Evolutionary conservation across 2,329 filamentous ascomycete genomes (phyloP), one percentile per base, ranked within the genome.

Genomic region (Microsporum canis): DNA sequence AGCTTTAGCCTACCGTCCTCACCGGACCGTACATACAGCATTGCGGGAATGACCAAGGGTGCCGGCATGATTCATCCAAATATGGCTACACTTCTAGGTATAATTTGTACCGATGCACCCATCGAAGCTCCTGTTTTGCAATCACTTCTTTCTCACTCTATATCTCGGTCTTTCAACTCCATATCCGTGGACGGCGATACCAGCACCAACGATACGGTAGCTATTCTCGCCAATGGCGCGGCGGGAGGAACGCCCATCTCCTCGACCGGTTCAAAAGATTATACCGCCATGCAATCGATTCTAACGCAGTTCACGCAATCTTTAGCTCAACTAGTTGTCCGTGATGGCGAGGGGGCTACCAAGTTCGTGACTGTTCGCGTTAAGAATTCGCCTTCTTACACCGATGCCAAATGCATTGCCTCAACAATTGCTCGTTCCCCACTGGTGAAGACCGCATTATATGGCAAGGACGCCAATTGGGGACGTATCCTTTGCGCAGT

Each of bases 41-140:
- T 99, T 57, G 91, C 89, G 10, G 94, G 94, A 68, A 95, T 95
- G 84, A 95, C 92, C 70, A 99, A 99, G 78, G 94, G 94, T 61
- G 94, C 94, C 3, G 94, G 94, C 70, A 99, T 99, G 94, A 96
- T 99, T 73, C 91, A 96, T 71, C 94, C 94, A 56, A 97, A 99
- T 79, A 96, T 99, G 91, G 94, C 91, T 34, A 99, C 94, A 0
- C 83, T 97, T 38, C 84, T 99, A 39, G 91, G 89, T 60, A 88
- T 97, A 63, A 82, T 97, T 69, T 91, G 89, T 69, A 99, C 94
- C 12, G 94, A 99, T 68, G 92, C 88, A 0, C 88, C 91, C 34
- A 83, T 97, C 69, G 80, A 84, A 0, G 80, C 88, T 2, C 71
- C 75, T 0, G 81, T 87, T 7, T 83, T 96, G 62, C 83, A 85